A percentile compares a stretch with the other conserved stretches of the same genome.
Conservation (phyloP, 2,329 filamentous ascomycete genomes). For the Phoma sp. region DNA sequence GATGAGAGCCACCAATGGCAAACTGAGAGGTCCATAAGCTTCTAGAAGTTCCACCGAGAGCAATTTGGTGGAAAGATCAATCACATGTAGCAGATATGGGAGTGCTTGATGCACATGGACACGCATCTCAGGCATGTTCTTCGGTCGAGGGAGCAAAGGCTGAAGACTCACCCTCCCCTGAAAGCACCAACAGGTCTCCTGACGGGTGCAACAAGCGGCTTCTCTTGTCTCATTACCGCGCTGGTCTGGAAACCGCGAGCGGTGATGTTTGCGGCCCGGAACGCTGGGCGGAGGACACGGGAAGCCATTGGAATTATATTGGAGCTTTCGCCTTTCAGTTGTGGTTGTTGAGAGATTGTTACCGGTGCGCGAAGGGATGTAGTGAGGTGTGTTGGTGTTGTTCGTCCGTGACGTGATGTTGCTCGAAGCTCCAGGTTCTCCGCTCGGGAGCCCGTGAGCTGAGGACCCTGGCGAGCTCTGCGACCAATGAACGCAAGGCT, state of each 20-base stretch:
- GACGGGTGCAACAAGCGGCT: slow-evolving; percentile 52
- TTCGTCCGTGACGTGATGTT: slow-evolving; percentile 18
- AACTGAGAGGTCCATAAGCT: no score
- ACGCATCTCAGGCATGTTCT: no score
- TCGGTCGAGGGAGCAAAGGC: background rate
- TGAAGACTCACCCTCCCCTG: slow-evolving; percentile 68
- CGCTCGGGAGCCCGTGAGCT: slow-evolving; percentile 15
- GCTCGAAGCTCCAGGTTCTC: slow-evolving; percentile 15
- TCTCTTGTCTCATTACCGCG: slow-evolving; percentile 37
- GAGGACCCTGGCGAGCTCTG: background rate
- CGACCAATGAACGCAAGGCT: background rate
- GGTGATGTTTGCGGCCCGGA: slow-evolving; percentile 40
- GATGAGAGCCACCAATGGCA: background rate
- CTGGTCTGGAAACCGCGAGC: slow-evolving; percentile 51
- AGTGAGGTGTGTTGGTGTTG: background rate
- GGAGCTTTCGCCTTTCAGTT: background rate
- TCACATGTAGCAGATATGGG: background rate
- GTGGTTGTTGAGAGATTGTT: background rate
- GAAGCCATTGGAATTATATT: slow-evolving; percentile 51
- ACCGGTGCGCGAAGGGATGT: no score
- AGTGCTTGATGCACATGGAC: background rate
- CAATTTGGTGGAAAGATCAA: background rate
- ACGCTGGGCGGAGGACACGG: slow-evolving; percentile 49
- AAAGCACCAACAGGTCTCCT: slow-evolving; percentile 74
- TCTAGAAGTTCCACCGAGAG: no score